Conservation (phyloP, 495 filamentous ascomycete species). For the Aspergillus saccharolyticus region DNA sequence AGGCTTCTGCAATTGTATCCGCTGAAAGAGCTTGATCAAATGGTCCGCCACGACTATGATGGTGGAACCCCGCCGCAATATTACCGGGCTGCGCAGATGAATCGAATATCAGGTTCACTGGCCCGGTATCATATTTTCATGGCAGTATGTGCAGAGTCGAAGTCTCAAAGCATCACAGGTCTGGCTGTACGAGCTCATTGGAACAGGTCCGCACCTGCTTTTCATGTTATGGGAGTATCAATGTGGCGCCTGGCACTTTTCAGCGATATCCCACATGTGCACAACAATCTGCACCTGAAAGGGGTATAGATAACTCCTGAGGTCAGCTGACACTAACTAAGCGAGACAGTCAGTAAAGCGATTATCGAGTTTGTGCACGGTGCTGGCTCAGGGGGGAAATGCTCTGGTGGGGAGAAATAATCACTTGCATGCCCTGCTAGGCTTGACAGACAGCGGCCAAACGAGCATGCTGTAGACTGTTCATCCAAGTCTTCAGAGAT, state of each 20-base stretch:
- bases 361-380: slow-evolving; percentile 3
- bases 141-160: slow-evolving; percentile 29
- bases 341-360: slow-evolving; percentile 3
- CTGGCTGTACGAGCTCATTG: slow-evolving; percentile 39
- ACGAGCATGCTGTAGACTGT: slow-evolving; percentile 1
- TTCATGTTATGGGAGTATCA: slow-evolving; percentile 23
- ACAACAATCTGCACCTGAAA: slow-evolving; percentile 24
- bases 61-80: slow-evolving; percentile 32
- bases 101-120: slow-evolving; percentile 43
- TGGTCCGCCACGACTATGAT: slow-evolving; percentile 12
- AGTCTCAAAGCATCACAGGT: slow-evolving; percentile 16
- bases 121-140: slow-evolving; percentile 38
- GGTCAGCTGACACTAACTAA: slow-evolving; percentile 17
- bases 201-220: slow-evolving; percentile 34
- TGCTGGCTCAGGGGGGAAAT: not conserved
- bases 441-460: not conserved
- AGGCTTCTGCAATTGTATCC: slow-evolving; percentile 33
- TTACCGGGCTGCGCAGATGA: slow-evolving; percentile 39
- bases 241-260: slow-evolving; percentile 39
- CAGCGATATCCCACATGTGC: slow-evolving; percentile 43
- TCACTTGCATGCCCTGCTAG: slow-evolving; percentile 1
- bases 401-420: not conserved
- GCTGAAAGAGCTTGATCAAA: slow-evolving; percentile 28
- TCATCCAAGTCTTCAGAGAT: slow-evolving; percentile 10
- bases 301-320: slow-evolving; percentile 21